phyloP scores from a whole-genome alignment of 2,329 filamentous ascomycete species.

The Neophaeococcomyces aloes region DNA sequence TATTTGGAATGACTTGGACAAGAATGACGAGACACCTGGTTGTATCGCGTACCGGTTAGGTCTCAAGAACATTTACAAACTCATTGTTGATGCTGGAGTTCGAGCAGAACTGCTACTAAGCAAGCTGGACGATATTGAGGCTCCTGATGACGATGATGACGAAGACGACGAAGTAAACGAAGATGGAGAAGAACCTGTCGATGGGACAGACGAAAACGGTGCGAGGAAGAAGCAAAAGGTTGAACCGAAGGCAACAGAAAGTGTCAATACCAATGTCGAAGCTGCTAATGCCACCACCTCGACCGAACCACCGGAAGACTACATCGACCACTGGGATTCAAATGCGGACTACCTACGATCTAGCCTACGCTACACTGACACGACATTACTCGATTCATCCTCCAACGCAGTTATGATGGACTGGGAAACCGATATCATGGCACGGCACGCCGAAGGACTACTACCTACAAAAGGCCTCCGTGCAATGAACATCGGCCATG shows the following conservation, averaged over 20 bases:
- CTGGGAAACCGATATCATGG: slow-evolving; percentile 84
- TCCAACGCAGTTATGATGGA: slow-evolving; percentile 88
- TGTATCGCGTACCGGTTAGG: slow-evolving; percentile 67
- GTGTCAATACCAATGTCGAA: not conserved
- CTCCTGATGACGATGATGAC: slow-evolving; percentile 42
- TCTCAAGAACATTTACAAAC: slow-evolving; percentile 59
- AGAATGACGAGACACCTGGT: slow-evolving; percentile 78
- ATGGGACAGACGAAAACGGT: slow-evolving; percentile 22
- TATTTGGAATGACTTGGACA: slow-evolving; percentile 94
- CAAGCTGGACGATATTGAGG: slow-evolving; percentile 70
- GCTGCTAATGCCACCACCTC: too few relatives aligned
- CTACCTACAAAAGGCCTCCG: slow-evolving; percentile 52
- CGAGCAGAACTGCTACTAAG: slow-evolving; percentile 79
- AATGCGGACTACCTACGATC: slow-evolving; percentile 51
- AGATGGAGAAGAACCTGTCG: slow-evolving; percentile 12
- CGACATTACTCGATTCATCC: slow-evolving; percentile 39
- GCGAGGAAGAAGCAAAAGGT: slow-evolving; percentile 22
- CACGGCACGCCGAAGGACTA: slow-evolving; percentile 58
- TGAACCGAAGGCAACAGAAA: slow-evolving; percentile 23
- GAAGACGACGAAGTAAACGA: slow-evolving; percentile 28
- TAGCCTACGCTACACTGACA: slow-evolving; percentile 30
- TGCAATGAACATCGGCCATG: slow-evolving; percentile 77
- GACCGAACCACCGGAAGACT: slow-evolving; percentile 31
- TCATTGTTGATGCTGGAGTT: slow-evolving; percentile 82
- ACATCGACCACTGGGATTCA: slow-evolving; percentile 53